Evolutionary conservation across 2,329 filamentous ascomycete species (phyloP), one percentile per base, ranked within the genome.

Genomic region (Colletotrichum sp.): DNA sequence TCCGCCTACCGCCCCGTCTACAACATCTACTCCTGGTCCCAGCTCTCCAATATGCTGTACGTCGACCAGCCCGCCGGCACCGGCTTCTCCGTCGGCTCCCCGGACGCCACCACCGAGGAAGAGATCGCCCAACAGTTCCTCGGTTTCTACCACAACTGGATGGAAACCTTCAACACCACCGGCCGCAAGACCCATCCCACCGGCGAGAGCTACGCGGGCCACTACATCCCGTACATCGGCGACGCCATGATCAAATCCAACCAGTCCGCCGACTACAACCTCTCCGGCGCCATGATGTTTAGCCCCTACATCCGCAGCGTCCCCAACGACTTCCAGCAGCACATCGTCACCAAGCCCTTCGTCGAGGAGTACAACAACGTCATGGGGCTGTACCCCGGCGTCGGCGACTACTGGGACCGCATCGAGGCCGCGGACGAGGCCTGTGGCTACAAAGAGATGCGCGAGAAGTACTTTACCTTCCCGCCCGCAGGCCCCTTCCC

Each of bases 81-180:
- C 4, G 84, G 84, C 8, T 86, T 86, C 71, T 79, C 27, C 2
- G 89, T 91, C 39, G 94, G 94, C 16, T 90, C 85, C 0, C 87
- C 91, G 6, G 94, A 90, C 1, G 93, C 93, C n/a, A 91, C 87
- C 5, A 90, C 89, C 78, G 92, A 95, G 78, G 89, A 91, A 34
- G 93, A 95, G 78, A 88, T 93, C 2, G 93, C 93, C 0, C 84
- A 86, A 29, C 90, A 96, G 79, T 95, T 96, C 82, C 87, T 94
- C 13, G 93, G 93, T 64, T 97, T 95, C 85, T 96, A 92, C 89
- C 92, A 93, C 86, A 95, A 95, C 85, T 96, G 95, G 79, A 86
- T 95, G 76, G 87, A 94, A 52, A 92, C 92, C 0, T 96, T 96
- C 78, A 87, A 85, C 22, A 87, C 95, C 79, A 88, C 94, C n/a